Evolutionary conservation across 805 yeast genomes (phyloP), one percentile per base, ranked within the genome.

Genomic region (Suhomyces xylopsoci): DNA sequence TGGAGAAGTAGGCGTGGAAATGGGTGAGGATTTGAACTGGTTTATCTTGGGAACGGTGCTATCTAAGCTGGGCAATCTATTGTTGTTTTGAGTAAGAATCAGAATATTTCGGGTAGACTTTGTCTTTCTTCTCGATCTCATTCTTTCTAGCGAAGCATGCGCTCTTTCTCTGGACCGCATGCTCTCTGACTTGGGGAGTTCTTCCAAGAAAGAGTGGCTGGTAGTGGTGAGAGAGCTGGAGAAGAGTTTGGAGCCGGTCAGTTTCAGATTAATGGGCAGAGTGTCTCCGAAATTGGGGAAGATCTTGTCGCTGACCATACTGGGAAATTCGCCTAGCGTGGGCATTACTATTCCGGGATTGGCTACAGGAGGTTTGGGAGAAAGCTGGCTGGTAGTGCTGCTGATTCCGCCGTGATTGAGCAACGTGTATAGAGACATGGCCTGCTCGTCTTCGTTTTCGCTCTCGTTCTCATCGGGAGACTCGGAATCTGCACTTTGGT

Each of bases 381-480:
- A 41, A 17, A 49, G 38, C 19, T 47, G 50, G 24, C 7, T 38
- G 7, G 20, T 38, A 12, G 22, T 38, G 2, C 19, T 52, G 44
- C 62, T 55, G 5, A 51, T 44, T 17, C 63, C 69, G 44, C 66
- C 67, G 17, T 70, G 73, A 44, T 73, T 71, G 61, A 84, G 63
- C 0, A 85, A 80, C 0, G 87, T 79, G 60, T 84, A 84, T 20
- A 84, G 64, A 0, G 88, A 83, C 88, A 85, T 83, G 0, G 84
- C 85, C 10, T 82, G 81, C 58, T 85, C 89, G 63, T 85, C 88
- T 60, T 84, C 90, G 52, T 67, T 68, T 54, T 77, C 80, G 55
- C 76, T 71, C 45, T 72, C 79, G 3, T 53, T 51, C 9, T 61
- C 71, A 7, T 60, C 59, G 15, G 53, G 49, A 17, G 52, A 58